These are phyloP conservation scores for Aspergillus affinis DNA, from an alignment of 495 filamentous ascomycete species.

Conservation along the genomic window DNA sequence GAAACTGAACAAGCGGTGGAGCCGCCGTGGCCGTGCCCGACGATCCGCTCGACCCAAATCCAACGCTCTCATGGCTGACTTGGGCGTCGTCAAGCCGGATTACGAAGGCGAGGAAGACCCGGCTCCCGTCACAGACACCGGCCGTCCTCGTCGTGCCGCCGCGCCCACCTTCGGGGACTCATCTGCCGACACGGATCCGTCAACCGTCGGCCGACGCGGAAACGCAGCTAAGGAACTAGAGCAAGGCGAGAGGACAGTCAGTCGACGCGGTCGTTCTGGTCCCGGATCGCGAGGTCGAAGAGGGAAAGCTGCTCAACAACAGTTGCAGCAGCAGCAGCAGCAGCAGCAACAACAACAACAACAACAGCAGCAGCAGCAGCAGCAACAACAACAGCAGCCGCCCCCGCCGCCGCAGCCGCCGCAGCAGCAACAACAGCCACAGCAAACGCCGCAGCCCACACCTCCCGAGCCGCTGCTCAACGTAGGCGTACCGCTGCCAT, in stretches of 20 bases:
- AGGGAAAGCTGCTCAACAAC: constrained; percentile 36
- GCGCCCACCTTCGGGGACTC: constrained; percentile 70
- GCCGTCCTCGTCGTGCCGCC: constrained; percentile 66
- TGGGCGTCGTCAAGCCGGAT: constrained; percentile 58
- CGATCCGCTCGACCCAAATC: constrained; percentile 62
- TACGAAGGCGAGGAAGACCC: constrained; percentile 56
- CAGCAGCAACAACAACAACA: background rate
- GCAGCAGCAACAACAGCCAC: constrained; percentile 30
- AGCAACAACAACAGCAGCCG: constrained; percentile 17
- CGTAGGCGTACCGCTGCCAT: constrained; percentile 11
- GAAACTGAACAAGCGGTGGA: constrained; percentile 68
- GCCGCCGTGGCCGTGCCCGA: constrained; percentile 59
- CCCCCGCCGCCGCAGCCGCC: constrained; percentile 16
- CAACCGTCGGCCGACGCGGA: constrained; percentile 44
- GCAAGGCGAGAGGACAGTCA: constrained; percentile 55
- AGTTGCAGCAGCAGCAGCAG: constrained; percentile 30
- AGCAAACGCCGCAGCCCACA: constrained; percentile 12
- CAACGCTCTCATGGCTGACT: constrained; percentile 72
- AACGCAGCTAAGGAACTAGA: constrained; percentile 50
- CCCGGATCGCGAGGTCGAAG: constrained; percentile 35
- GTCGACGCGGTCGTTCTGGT: constrained; percentile 45
- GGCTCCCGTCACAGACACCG: constrained; percentile 62
- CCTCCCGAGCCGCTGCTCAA: constrained; percentile 12
- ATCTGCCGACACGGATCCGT: constrained; percentile 51
- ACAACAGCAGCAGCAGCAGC: constrained; percentile 24